Base-by-base conservation (phyloP, 2,329 filamentous ascomycete species). In the Pyricularia sp. region DNA sequence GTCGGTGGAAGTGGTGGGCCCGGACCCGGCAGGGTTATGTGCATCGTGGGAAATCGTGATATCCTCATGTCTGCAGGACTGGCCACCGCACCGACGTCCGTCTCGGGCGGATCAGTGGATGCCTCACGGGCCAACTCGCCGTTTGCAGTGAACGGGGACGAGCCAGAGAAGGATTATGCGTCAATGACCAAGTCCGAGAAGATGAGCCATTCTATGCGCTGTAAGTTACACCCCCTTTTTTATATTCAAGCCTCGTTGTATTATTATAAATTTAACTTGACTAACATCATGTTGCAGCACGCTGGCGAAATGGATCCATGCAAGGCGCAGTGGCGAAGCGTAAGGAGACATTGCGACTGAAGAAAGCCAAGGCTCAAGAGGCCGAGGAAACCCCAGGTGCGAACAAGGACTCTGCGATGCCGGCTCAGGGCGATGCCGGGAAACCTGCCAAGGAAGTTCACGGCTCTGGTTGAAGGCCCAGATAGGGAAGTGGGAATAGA, bases 121-220 rank as follows among this genome's bases (percentile, higher is more conserved):
- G 63, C 55, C 5, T 64, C 63, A 55, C 53, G 63, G 13, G 63
- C 63, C 44, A 57, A 31, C 4, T 64, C 63, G 31, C 63, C 63
- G 10, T 60, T 57, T 30, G 22, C 65, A 4, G 75, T 73, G 4
- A 75, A 75, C 12, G 73, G 70, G 16, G 78, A 79, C 30, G 65
- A 68, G 22, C 70, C 70, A 26, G 77, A 81, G 66, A 85, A 85
- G 74, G 82, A 84, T 64, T 86, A 86, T 69, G 80, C 81, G 44
- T 78, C 80, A 59, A 85, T 86, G 83, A 85, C 82, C 62, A 86
- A 86, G 75, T 84, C 82, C 33, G 83, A 86, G 74, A 86, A 86
- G 77, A 86, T 86, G 83, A 84, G 81, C n/a, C 79, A 79, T 22
- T 85, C 83, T 2, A 86, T 86, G 84, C 84, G 84, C 76, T 82